Evolutionary conservation across 169 alveolate genomes (phyloP), one percentile per base, ranked within the genome.

Genomic region (Eimeria maxima): DNA sequence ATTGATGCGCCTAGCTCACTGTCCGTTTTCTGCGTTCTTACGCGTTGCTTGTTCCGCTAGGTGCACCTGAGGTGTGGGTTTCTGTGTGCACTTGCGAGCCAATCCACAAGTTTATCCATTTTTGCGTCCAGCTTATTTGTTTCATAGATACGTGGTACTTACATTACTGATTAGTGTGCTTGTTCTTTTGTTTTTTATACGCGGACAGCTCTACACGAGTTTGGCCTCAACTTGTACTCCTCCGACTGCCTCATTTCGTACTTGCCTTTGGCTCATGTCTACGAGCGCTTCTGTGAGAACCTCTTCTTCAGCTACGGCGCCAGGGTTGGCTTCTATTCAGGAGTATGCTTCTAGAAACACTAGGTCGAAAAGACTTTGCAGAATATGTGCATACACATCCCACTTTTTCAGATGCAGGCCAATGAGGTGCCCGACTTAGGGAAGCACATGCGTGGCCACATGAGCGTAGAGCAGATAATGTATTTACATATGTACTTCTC

Each of bases 251-350:
- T 99, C 96, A 96, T 99, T 90, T 98, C 99, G 45, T 99, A 98
- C 96, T 95, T 99, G 44, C 99, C 99, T 29, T 96, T 98, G 96
- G 99, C 99, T 2, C 99, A 99, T 97, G 96, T 99, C 88, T 98
- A 98, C 96, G 99, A 99, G 95, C 98, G 99, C 95, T 92, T 97
- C 53, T 95, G 98, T 88, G 96, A 98, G 53, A 95, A 96, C 73
- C 95, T 97, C 42, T 95, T 97, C 45, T 96, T 96, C 97, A 92
- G 94, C 47, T 47, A 53, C 50, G 97, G 97, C 53, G 96, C 76
- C 81, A 16, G 89, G 22, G 88, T 95, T 55, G 97, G 95, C 50
- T 96, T 90, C 65, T 93, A 93, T 73, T 65, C 73, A 0, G 97
- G 96, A 16, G 97, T 94, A 33, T 63, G 96, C 42, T 65, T 24